A percentile compares a stretch with the other conserved stretches of the same genome.
These are phyloP conservation scores for Plasmodium fragile DNA, from an alignment of 169 alveolate species.

Conservation along the genomic window DNA sequence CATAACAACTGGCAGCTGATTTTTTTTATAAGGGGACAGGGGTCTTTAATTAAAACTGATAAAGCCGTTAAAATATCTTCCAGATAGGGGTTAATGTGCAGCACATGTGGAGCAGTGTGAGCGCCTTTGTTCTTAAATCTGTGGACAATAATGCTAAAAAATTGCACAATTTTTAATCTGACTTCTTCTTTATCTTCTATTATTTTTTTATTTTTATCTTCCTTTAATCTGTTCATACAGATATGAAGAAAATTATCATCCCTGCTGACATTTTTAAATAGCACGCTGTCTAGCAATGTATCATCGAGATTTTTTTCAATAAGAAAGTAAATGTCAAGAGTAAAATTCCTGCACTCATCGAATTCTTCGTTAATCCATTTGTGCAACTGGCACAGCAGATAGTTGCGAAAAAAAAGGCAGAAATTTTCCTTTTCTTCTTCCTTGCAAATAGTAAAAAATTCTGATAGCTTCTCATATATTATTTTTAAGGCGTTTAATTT, in stretches of 20 bases:
- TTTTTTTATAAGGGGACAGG: slow-evolving; percentile 57
- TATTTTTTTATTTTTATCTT: slow-evolving; percentile 46
- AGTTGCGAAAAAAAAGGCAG: slow-evolving; percentile 27
- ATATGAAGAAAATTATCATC: slow-evolving; percentile 46
- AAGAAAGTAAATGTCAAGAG: slow-evolving; percentile 22
- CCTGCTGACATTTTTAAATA: slow-evolving; percentile 36
- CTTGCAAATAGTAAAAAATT: slow-evolving; percentile 35
- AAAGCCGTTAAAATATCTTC: slow-evolving; percentile 38
- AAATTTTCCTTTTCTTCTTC: slow-evolving; percentile 32
- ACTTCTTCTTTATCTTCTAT: slow-evolving; percentile 73
- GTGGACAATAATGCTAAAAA: slow-evolving; percentile 23
- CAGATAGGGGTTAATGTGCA: slow-evolving; percentile 23
- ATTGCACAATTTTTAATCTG: slow-evolving; percentile 53
- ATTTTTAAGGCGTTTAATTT: slow-evolving; percentile 32
- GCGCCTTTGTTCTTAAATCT: slow-evolving; percentile 21
- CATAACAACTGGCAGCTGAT: slow-evolving; percentile 34
- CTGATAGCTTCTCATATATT: slow-evolving; percentile 33
- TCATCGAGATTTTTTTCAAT: slow-evolving; percentile 45
- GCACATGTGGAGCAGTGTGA: neutral
- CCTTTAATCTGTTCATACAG: slow-evolving; percentile 45
- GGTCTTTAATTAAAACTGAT: slow-evolving; percentile 42
- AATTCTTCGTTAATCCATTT: slow-evolving; percentile 65
- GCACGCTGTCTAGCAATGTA: slow-evolving; percentile 26
- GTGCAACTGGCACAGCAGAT: slow-evolving; percentile 21
- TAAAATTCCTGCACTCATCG: slow-evolving; percentile 55